Percentiles rank a stretch among this genome's conserved stretches.
phyloP scores from a whole-genome alignment of 768 basidiomycete species.

The Auricularia sp. region DNA sequence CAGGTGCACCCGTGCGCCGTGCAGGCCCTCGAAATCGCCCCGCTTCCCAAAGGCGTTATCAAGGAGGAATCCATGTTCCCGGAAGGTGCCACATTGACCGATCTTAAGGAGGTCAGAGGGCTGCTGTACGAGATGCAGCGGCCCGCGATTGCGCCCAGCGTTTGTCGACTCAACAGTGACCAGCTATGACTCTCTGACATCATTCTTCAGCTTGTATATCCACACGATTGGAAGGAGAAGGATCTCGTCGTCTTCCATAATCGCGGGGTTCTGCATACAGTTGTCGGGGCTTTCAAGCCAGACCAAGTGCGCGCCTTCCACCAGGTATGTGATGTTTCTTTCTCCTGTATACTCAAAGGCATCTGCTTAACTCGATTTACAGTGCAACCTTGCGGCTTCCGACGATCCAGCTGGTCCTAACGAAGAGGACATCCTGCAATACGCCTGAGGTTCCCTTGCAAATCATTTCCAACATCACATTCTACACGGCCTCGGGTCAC shows the following conservation, averaged over 20 bases:
- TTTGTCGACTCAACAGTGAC: conserved; percentile 22
- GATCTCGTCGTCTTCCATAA: conserved; percentile 84
- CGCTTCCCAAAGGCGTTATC: conserved; percentile 51
- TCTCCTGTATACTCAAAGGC: neutral
- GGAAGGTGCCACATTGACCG: conserved; percentile 65
- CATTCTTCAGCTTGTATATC: conserved; percentile 56
- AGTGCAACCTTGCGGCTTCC: conserved; percentile 77
- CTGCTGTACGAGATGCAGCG: conserved; percentile 80
- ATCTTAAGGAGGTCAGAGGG: conserved; percentile 61
- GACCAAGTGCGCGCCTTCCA: conserved; percentile 65
- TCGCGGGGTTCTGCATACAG: conserved; percentile 68
- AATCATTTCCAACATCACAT: neutral
- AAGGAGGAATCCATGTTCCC: conserved; percentile 67
- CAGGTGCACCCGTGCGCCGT: conserved; percentile 82
- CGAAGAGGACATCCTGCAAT: conserved; percentile 53
- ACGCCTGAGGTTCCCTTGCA: conserved; percentile 29
- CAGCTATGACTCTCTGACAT: neutral
- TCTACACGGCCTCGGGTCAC: too few species aligned
- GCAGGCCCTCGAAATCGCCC: conserved; percentile 55
- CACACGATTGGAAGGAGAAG: conserved; percentile 71
- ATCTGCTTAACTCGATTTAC: neutral
- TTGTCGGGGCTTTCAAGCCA: conserved; percentile 59
- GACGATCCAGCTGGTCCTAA: conserved; percentile 59
- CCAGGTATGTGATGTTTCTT: conserved; percentile 23
- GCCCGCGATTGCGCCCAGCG: conserved; percentile 74